Percentiles rank a stretch among this genome's conserved stretches.
Evolutionary conservation across 2,329 filamentous ascomycete genomes (phyloP).

Genomic region (Talaromyces sp.): DNA sequence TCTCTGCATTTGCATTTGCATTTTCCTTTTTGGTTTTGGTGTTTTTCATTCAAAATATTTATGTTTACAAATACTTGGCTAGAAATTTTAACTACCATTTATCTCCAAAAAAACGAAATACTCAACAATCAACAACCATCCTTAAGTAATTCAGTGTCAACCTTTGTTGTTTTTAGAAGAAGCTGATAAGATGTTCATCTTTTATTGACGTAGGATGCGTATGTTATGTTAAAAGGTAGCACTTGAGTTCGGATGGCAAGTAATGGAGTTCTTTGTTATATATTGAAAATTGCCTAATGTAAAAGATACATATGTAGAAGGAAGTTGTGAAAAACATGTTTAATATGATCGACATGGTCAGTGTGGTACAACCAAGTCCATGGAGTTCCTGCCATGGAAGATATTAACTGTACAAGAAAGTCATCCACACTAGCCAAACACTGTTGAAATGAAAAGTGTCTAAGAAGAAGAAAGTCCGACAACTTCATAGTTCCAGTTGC

Average conservation of each 20-base stretch:
- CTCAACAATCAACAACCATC: background rate
- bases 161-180: no score
- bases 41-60: background rate
- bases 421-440: background rate
- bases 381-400: no score
- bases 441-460: background rate
- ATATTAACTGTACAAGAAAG: background rate
- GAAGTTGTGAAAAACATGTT: background rate
- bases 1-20: background rate
- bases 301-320: background rate
- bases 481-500: constrained; percentile 12
- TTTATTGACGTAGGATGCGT: background rate
- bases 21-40: background rate
- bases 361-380: no score
- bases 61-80: background rate
- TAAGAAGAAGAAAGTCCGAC: constrained; percentile 7
- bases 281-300: background rate
- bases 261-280: background rate
- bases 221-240: background rate
- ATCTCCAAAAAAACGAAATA: background rate
- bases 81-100: background rate
- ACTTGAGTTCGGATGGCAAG: background rate
- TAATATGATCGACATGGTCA: background rate
- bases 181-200: background rate
- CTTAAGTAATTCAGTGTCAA: no score